These are phyloP conservation scores for Sarocladium oryzae DNA, from an alignment of 2,329 filamentous ascomycete species.

Conservation along the genomic window DNA sequence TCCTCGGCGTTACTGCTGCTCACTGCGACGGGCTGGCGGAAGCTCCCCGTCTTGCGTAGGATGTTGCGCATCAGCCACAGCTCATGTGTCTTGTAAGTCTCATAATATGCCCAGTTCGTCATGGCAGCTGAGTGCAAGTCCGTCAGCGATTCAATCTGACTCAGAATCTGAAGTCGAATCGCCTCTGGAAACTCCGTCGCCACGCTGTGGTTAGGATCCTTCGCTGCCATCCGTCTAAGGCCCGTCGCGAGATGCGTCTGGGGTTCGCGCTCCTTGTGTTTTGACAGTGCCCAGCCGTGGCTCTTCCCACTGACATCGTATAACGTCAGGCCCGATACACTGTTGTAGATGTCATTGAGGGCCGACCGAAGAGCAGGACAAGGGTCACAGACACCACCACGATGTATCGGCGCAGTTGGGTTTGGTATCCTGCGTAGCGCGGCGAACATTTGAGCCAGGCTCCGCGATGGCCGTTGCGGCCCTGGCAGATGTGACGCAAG, in stretches of 20 bases:
- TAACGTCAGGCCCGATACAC: conserved; percentile 41
- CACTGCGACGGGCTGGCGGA: conserved; percentile 16
- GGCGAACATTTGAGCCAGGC: conserved; percentile 39
- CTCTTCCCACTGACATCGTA: conserved; percentile 40
- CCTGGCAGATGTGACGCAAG: conserved; percentile 10
- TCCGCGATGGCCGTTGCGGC: conserved; percentile 25
- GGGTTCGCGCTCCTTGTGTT: conserved; percentile 28
- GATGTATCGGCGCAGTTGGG: conserved; percentile 33
- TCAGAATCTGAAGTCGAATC: conserved; percentile 34
- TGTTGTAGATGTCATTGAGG: conserved; percentile 45
- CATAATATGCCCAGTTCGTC: conserved; percentile 36
- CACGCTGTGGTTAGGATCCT: conserved; percentile 25
- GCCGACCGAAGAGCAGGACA: conserved; percentile 39
- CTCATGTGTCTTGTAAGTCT: conserved; percentile 39
- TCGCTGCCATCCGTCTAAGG: conserved; percentile 25
- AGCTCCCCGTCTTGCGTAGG: conserved; percentile 19
- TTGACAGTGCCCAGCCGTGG: conserved; percentile 44
- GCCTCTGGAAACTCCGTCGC: conserved; percentile 27
- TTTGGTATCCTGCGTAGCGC: conserved; percentile 36
- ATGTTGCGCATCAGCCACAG: conserved; percentile 30
- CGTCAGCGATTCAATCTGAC: conserved; percentile 30
- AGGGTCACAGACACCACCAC: conserved; percentile 43
- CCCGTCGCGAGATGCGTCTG: conserved; percentile 25
- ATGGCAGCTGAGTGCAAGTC: conserved; percentile 38
- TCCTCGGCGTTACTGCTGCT: conserved; percentile 23